Base-by-base conservation (phyloP, 352 stramenopile species). In the Phytopythium mirpurense region DNA sequence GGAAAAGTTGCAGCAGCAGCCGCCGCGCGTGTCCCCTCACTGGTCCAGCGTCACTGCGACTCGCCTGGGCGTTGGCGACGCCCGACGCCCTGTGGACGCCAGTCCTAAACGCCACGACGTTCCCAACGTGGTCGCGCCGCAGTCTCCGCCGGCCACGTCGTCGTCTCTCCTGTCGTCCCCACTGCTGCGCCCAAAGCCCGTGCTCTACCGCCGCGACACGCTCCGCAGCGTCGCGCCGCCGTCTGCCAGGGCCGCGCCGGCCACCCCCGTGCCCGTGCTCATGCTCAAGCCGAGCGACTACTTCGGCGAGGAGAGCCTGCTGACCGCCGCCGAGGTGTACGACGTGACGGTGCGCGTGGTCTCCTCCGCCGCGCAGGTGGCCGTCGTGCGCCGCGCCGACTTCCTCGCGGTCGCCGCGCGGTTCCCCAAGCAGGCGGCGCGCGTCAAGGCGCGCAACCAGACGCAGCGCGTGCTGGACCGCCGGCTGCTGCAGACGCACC, bases 251-350 rank as follows among this genome's bases (percentile, higher is more conserved):
- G 5, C 35, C 5, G 23, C 34, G 5, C 21, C 34, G 0, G 23
- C 26, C 3, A 43, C 24, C 9, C 60, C 65, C 0, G 50, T 72
- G 10, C 65, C 78, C 2, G 74, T 89, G 21, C 67, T 65, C 0
- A 59, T 89, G 10, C 46, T 87, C 9, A 74, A 79, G 23, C 59
- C 65, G 24, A 63, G 77, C 42, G 70, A 86, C 27, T 83, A 67
- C 44, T 86, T 88, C 27, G 78, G 78, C 12, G 68, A 84, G 53
- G 78, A 88, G 37, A 83, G 78, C 51, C 56, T 88, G 37, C 47
- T 67, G 2, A 31, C 59, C 7, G 31, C 62, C 21, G 2, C 51
- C 0, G 63, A 77, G 41, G 52, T 63, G 1, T 85, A 80, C 41
- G 68, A 84, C 42, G 54, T 83, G 5, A 85, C 67, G 12, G 65